Evolutionary conservation across 305 asterid genomes (phyloP), one percentile per base, ranked within the genome.

Genomic region (Fraxinus dipetala): DNA sequence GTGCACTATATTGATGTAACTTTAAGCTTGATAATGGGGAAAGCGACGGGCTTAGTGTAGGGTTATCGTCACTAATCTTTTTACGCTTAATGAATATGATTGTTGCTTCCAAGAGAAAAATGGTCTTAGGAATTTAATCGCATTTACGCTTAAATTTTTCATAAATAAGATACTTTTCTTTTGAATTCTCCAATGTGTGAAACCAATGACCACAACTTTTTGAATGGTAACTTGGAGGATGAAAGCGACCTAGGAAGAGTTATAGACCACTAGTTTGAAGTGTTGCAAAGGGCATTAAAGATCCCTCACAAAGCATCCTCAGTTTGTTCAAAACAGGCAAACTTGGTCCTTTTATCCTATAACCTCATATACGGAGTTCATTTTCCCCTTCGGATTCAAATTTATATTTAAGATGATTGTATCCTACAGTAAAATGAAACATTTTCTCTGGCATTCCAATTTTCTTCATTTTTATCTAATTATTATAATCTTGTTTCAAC

Each of bases 251-350:
- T 95, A 85, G 99, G 90, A 61, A 76, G 75, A 83, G 96, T 95
- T 1, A 90, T 94, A 75, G 93, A 89, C 10, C 86, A 81, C 82
- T 98, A 95, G 86, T 93, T 95, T 88, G 97, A 89, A 82, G 92
- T 87, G 56, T 88, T 95, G 83, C 95, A 92, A 72, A 88, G 84
- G 77, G 99, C 97, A 63, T 83, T 95, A 5, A 95, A 92, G 87
- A 84, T 95, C 83, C 93, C 97, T 35, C 90, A 93, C 63, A 90
- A 87, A 87, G 85, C 91, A 32, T 87, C 84, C 89, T 94, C 45
- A 85, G 97, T 0, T 87, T 93, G 84, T 94, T 95, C 86, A 87
- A 98, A 80, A 81, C 88, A 10, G 98, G 99, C 35, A 95, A 92
- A 84, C 93, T 94, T 40, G 99, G 99, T 18, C 18, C 80, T 85